phyloP scores from a whole-genome alignment of 2,329 filamentous ascomycete species.

The Capronia americana region DNA sequence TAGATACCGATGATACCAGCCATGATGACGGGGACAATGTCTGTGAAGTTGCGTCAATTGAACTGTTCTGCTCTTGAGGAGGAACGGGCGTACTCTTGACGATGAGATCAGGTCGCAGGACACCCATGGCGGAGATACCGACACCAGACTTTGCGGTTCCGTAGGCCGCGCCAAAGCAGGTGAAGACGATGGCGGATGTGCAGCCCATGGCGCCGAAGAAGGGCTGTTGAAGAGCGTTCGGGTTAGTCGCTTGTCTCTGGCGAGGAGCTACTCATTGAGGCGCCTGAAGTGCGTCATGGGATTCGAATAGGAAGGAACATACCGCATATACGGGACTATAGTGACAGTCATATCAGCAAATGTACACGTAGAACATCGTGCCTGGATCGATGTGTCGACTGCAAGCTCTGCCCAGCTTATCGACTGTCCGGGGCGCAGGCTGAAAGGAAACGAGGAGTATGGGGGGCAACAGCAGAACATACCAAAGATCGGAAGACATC shows the following conservation, averaged over 20 bases:
- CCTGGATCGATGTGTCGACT: background rate
- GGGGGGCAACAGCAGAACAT: constrained; percentile 56
- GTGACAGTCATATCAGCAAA: constrained; percentile 52
- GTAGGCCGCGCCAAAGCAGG: constrained; percentile 94
- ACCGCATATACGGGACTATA: constrained; percentile 96
- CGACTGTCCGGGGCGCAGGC: constrained; percentile 25
- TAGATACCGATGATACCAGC: constrained; percentile 99
- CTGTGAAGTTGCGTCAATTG: constrained; percentile 18
- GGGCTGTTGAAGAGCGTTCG: constrained; percentile 60
- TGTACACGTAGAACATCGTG: constrained; percentile 13
- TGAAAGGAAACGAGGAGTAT: constrained; percentile 45
- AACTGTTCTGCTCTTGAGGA: constrained; percentile 3
- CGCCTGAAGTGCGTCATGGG: constrained; percentile 11
- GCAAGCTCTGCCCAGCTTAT: constrained; percentile 22
- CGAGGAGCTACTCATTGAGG: background rate
- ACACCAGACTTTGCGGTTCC: constrained; percentile 99
- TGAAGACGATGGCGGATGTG: constrained; percentile 93
- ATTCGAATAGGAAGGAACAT: constrained; percentile 55
- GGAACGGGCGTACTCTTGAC: constrained; percentile 83
- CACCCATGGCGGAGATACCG: constrained; percentile 97
- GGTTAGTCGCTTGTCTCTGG: constrained; percentile 6
- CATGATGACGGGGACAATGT: constrained; percentile 71
- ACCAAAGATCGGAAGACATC: constrained; percentile 85
- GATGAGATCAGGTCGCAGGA: constrained; percentile 95
- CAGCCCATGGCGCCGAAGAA: constrained; percentile 99